Evolutionary conservation across 805 yeast genomes (phyloP).

Genomic region (Lachancea waltii): DNA sequence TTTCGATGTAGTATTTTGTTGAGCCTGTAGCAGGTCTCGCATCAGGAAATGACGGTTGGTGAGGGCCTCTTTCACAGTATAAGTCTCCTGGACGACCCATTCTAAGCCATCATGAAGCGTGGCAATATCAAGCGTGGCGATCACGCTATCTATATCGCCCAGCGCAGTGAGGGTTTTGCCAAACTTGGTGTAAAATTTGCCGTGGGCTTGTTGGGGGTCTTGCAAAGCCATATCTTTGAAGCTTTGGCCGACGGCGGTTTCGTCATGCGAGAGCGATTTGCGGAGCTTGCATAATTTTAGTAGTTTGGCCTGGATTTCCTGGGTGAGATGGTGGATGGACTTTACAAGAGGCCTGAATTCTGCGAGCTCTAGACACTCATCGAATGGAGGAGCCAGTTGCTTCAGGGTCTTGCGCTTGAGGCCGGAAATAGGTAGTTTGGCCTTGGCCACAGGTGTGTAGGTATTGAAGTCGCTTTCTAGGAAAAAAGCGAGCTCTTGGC

Average conservation of each 20-base stretch:
- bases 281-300: constrained; percentile 46
- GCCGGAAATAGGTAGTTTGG: constrained; percentile 72
- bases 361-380: constrained; percentile 73
- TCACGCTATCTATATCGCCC: constrained; percentile 71
- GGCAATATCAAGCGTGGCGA: constrained; percentile 66
- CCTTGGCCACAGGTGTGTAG: constrained; percentile 44
- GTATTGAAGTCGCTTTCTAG: constrained; percentile 66
- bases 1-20: constrained; percentile 59
- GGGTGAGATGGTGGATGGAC: constrained; percentile 54
- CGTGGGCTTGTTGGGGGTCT: constrained; percentile 14
- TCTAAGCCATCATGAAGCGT: constrained; percentile 70
- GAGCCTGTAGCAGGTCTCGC: constrained; percentile 82
- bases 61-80: constrained; percentile 82
- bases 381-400: constrained; percentile 88
- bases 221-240: constrained; percentile 23
- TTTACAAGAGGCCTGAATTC: constrained; percentile 84
- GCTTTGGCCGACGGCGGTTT: constrained; percentile 44
- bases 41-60: constrained; percentile 88
- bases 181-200: constrained; percentile 66
- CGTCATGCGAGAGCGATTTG: constrained; percentile 46
- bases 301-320: constrained; percentile 46
- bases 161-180: constrained; percentile 60
- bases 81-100: constrained; percentile 65
- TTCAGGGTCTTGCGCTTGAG: constrained; percentile 82
- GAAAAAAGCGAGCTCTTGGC: constrained; percentile 83